Percentiles rank a stretch among this genome's conserved stretches.
phyloP scores from a whole-genome alignment of 2,329 filamentous ascomycete genomes.

The Colletotrichum cereale region DNA sequence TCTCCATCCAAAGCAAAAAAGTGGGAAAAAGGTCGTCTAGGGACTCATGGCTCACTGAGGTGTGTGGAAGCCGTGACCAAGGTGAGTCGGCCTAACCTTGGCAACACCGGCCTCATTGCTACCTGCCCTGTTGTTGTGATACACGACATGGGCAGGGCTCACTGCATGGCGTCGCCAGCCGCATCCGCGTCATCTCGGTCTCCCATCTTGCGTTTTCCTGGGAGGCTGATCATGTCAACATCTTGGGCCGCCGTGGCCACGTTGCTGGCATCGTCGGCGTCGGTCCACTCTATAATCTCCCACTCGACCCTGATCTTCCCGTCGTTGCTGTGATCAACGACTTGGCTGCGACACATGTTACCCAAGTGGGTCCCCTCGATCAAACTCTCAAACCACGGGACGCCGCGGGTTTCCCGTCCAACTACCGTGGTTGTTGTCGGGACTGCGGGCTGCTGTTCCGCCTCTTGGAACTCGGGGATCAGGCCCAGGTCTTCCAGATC shows the following conservation, averaged over 20 bases:
- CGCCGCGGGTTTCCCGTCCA: conserved; percentile 74
- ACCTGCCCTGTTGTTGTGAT: conserved; percentile 23
- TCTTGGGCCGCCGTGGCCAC: conserved; percentile 49
- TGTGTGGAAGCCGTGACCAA: conserved; percentile 35
- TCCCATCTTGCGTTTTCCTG: conserved; percentile 66
- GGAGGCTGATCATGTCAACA: conserved; percentile 52
- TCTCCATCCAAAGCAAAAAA: background rate
- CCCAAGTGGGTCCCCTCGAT: conserved; percentile 81
- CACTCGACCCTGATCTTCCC: conserved; percentile 79
- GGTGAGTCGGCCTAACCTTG: conserved; percentile 35
- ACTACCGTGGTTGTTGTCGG: conserved; percentile 50
- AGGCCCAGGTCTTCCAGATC: conserved; percentile 81
- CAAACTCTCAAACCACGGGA: conserved; percentile 89
- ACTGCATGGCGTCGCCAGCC: conserved; percentile 34
- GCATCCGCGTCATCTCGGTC: conserved; percentile 52
- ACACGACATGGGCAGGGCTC: conserved; percentile 29
- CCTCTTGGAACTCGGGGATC: conserved; percentile 64
- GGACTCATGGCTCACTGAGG: conserved; percentile 25
- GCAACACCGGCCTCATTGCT: conserved; percentile 10
- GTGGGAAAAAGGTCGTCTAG: background rate
- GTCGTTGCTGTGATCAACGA: conserved; percentile 67
- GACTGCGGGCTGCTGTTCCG: conserved; percentile 44
- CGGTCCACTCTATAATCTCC: conserved; percentile 83
- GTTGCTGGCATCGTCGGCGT: conserved; percentile 55
- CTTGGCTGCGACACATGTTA: conserved; percentile 72